Percentiles rank a stretch among this genome's conserved stretches.
Conservation (phyloP, 176 grass and related monocot genomes). For the Sorghum bicolor region DNA sequence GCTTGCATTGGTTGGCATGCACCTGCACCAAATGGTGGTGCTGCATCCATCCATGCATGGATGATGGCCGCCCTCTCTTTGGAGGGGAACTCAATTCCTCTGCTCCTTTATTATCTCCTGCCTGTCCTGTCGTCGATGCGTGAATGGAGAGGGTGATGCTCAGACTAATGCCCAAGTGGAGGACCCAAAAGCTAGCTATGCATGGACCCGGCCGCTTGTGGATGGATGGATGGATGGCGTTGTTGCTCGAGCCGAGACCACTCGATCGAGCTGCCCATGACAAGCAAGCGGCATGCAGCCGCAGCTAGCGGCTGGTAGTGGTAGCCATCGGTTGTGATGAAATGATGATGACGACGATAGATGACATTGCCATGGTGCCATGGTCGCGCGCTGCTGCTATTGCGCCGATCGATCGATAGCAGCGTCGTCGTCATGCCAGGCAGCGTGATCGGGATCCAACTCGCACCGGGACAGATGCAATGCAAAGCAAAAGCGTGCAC, state of each 20-base stretch:
- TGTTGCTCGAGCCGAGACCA: neutral
- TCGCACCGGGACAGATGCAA: neutral
- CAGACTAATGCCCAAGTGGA: neutral
- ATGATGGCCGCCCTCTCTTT: neutral
- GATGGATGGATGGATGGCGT: neutral
- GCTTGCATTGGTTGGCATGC: neutral
- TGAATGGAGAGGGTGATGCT: neutral
- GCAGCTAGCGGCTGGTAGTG: neutral
- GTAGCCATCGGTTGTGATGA: neutral
- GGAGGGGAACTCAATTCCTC: neutral
- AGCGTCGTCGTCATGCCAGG: neutral
- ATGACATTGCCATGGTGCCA: too few species aligned
- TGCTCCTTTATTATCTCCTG: neutral
- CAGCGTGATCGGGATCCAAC: neutral
- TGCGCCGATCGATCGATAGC: neutral
- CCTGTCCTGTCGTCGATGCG: neutral
- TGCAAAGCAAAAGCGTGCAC: conserved; percentile 14
- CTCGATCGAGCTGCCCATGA: neutral
- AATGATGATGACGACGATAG: neutral
- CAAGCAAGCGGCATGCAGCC: too few species aligned
- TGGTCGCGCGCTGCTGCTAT: neutral
- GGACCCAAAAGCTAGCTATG: neutral
- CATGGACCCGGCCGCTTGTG: neutral
- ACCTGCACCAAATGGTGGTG: neutral
- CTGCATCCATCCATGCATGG: neutral